phyloP scores from a whole-genome alignment of 306 rosid genomes.

The Potentilla sterilis region DNA sequence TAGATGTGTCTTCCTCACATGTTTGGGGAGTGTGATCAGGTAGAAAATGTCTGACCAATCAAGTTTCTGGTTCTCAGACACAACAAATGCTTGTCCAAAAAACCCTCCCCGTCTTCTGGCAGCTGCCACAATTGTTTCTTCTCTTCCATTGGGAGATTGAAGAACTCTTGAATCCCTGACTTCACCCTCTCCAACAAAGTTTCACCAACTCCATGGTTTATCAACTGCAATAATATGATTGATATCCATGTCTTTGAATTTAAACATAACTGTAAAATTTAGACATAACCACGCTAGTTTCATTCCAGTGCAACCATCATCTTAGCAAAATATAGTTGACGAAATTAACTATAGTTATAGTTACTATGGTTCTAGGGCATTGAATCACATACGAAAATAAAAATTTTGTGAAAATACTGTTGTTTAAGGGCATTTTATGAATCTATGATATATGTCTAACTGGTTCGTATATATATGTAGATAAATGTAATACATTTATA shows the following conservation, averaged over 20 bases:
- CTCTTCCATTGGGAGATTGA: conserved; percentile 39
- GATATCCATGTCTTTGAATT: no score
- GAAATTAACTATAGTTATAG: not conserved
- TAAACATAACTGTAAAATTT: no score
- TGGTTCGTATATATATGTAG: no score
- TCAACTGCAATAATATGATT: not conserved
- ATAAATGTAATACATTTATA: no score
- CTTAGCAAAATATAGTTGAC: not conserved
- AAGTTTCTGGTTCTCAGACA: conserved; percentile 49
- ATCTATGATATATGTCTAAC: no score
- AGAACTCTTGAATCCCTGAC: conserved; percentile 27
- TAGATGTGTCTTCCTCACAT: conserved; percentile 43
- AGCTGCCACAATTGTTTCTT: conserved; percentile 36
- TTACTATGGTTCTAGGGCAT: not conserved
- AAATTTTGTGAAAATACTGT: not conserved
- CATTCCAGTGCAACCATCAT: not conserved
- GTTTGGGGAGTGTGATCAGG: conserved; percentile 23
- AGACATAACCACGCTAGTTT: not conserved
- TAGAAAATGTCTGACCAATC: conserved; percentile 44
- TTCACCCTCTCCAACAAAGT: conserved; percentile 40
- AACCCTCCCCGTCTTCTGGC: conserved; percentile 38
- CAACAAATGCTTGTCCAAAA: conserved; percentile 44
- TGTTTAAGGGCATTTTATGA: no score
- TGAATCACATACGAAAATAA: not conserved
- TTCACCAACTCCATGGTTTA: conserved; percentile 40